A percentile compares a stretch with the other conserved stretches of the same genome.
Evolutionary conservation across 306 rosid species (phyloP).

Genomic region (Argentina anserina): DNA sequence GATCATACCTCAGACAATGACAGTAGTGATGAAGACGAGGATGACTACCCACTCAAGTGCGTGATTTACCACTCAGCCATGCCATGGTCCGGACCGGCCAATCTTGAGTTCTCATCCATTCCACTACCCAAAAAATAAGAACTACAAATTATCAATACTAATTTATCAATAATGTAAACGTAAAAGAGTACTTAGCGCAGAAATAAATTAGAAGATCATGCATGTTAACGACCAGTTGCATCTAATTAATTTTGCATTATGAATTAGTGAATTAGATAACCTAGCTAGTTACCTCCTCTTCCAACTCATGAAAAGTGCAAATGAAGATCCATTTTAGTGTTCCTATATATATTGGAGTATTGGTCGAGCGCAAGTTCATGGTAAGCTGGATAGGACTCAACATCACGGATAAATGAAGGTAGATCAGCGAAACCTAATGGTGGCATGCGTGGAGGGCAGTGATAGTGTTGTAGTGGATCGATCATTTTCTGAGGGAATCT

Average conservation of each 20-base stretch:
- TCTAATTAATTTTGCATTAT: no score
- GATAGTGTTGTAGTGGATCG: neutral
- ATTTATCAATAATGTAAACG: neutral
- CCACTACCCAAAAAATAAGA: neutral
- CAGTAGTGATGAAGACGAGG: neutral
- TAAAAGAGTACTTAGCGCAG: neutral
- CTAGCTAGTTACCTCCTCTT: conserved; percentile 6
- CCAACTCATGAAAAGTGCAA: conserved; percentile 7
- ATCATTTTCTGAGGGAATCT: conserved; percentile 23
- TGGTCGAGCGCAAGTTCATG: neutral
- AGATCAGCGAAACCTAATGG: neutral
- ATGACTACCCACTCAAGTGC: conserved; percentile 15
- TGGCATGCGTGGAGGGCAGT: neutral
- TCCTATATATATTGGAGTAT: conserved; percentile 7
- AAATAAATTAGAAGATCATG: neutral
- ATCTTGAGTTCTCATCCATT: conserved; percentile 7
- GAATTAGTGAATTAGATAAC: neutral
- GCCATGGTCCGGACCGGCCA: conserved; percentile 25
- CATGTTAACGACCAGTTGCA: neutral
- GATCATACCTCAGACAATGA: neutral
- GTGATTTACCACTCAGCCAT: conserved; percentile 22
- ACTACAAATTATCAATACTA: neutral
- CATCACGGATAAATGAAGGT: neutral
- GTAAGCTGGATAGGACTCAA: neutral
- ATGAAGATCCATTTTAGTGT: conserved; percentile 10